These are phyloP conservation scores for Aspergillus felis DNA, from an alignment of 2,329 filamentous ascomycete species.

Conservation along the genomic window DNA sequence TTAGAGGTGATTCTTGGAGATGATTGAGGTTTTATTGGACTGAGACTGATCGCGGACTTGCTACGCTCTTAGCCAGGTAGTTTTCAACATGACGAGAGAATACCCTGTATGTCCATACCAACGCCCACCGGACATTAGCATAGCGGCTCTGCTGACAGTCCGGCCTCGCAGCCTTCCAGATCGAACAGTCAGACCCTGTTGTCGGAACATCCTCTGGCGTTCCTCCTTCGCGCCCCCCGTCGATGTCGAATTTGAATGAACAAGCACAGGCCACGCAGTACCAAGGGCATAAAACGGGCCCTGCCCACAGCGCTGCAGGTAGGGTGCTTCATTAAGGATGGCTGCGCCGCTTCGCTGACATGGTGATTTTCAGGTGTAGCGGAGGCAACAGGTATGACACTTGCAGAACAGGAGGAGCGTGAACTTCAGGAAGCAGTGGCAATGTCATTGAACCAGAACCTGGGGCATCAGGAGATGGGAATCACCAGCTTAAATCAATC, in stretches of 20 bases:
- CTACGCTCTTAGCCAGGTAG: slow-evolving; percentile 12
- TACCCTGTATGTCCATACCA: slow-evolving; percentile 21
- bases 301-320: slow-evolving; percentile 28
- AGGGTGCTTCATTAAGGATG: slow-evolving; percentile 8
- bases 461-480: slow-evolving; percentile 54
- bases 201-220: slow-evolving; percentile 32
- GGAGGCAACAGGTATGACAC: slow-evolving; percentile 28
- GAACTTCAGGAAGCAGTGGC: slow-evolving; percentile 45
- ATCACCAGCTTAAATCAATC: slow-evolving; percentile 40
- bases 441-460: slow-evolving; percentile 41
- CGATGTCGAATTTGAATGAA: slow-evolving; percentile 36
- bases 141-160: slow-evolving; percentile 5
- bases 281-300: slow-evolving; percentile 21
- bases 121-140: neutral
- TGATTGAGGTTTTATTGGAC: neutral
- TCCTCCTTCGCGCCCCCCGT: slow-evolving; percentile 47
- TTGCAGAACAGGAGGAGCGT: slow-evolving; percentile 43
- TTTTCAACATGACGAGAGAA: slow-evolving; percentile 23
- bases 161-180: slow-evolving; percentile 31
- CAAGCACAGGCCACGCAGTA: slow-evolving; percentile 14
- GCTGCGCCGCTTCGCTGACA: slow-evolving; percentile 14
- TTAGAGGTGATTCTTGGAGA: slow-evolving; percentile 24
- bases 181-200: slow-evolving; percentile 35
- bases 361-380: slow-evolving; percentile 9
- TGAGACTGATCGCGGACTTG: slow-evolving; percentile 11